Evolutionary conservation across 257 asterid species (phyloP).

Genomic region (Nicotiana benthamiana): DNA sequence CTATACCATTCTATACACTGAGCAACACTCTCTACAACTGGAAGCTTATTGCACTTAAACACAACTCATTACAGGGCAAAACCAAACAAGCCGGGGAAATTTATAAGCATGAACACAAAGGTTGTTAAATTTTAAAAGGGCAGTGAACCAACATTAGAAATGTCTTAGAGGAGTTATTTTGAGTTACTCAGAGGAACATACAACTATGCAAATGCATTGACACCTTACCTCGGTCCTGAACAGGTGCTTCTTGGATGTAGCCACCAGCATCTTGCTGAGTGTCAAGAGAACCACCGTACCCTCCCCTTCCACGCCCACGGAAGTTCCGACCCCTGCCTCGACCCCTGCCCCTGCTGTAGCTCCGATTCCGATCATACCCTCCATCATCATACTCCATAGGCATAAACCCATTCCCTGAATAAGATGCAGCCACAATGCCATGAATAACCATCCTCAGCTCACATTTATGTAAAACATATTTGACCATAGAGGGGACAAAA

Average conservation of each 20-base stretch:
- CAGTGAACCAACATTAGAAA: no score
- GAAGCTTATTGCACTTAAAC: no score
- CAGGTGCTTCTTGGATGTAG: conserved; percentile 62
- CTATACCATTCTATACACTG: no score
- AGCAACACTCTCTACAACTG: no score
- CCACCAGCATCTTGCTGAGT: conserved; percentile 49
- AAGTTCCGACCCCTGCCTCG: conserved; percentile 74
- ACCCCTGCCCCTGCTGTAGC: conserved; percentile 71
- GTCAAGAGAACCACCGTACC: conserved; percentile 50
- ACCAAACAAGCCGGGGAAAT: no score
- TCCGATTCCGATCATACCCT: conserved; percentile 54
- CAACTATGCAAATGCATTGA: neutral
- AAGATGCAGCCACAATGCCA: neutral
- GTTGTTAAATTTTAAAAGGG: no score
- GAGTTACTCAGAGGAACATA: neutral
- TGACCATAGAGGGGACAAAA: no score
- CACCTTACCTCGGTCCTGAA: conserved; percentile 33
- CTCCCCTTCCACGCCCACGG: conserved; percentile 90
- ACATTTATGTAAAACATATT: neutral
- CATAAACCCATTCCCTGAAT: conserved; percentile 57
- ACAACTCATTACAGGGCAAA: no score
- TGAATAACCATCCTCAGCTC: neutral
- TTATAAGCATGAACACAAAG: no score
- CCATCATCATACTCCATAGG: conserved; percentile 67
- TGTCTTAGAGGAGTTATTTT: neutral